Evolutionary conservation across 345 rosid species (phyloP), one percentile per base, ranked within the genome.

Genomic region (Gossypium australe): DNA sequence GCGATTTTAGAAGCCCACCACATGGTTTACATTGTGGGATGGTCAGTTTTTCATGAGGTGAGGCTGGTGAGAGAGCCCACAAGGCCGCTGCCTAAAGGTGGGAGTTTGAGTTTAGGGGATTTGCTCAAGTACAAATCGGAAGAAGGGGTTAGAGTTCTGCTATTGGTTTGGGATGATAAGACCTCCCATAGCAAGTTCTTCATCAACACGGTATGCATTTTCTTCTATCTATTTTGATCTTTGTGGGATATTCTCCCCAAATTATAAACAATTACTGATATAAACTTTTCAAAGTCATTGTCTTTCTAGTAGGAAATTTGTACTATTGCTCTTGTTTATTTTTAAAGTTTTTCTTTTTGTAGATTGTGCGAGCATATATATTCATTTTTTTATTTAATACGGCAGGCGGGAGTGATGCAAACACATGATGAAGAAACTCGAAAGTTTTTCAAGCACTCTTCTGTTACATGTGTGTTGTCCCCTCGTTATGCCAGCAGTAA

Each of bases 151-250:
- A 75, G 98, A 57, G 98, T 93, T 17, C 72, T 93, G 75, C 75
- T 93, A 72, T 74, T 93, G 78, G 95, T 93, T 64, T 93, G 98
- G 98, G 98, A 93, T 74, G 98, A 93, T 16, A 91, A 87, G 83
- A 91, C 97, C 59, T 93, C 98, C 14, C 97, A 90, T 49, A 85
- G 80, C 77, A 93, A 86, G 68, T 90, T 88, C 77, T 85, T 89
- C 82, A 78, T 56, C 25, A 56, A 18, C 60, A 56, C 60, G 24
- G 60, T 56, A 56, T 3, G 60, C 25, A 56, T 5, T 34, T 34
- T 34, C 41, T 5, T 34, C 38, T 34, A 4, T 34, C 41, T 34
- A 34, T 34, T 34, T 34, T 34, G 1, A 34, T 34, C 41, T 34
- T 34, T 34, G 41, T 34, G 41, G 41, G 41, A 34, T 34, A 5